Evolutionary conservation across 805 yeast species (phyloP).

Genomic region (Candida oleophila): DNA sequence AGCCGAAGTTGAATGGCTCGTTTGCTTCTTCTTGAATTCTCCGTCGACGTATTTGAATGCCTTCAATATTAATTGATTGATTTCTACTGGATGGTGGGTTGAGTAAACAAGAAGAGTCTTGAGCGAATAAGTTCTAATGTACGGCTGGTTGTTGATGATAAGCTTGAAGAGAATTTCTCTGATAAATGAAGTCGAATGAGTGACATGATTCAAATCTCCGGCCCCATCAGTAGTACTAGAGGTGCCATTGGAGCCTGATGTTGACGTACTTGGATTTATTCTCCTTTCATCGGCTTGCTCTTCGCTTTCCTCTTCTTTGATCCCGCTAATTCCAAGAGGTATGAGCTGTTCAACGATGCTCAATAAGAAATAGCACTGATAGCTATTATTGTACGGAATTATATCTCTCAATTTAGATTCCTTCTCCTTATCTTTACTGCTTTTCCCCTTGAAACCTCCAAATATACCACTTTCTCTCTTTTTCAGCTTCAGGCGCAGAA

Average conservation of each 20-base stretch:
- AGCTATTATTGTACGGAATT: slow-evolving; percentile 33
- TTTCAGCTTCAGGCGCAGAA: slow-evolving; percentile 8
- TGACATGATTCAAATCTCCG: neutral
- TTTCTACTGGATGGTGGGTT: slow-evolving; percentile 28
- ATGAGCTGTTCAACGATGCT: slow-evolving; percentile 28
- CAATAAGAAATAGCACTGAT: slow-evolving; percentile 31
- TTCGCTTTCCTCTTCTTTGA: slow-evolving; percentile 8
- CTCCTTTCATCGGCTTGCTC: slow-evolving; percentile 2
- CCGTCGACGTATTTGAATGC: slow-evolving; percentile 29
- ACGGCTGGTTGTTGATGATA: slow-evolving; percentile 30
- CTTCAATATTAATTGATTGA: slow-evolving; percentile 32
- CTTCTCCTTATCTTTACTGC: slow-evolving; percentile 17
- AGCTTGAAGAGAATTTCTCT: slow-evolving; percentile 30
- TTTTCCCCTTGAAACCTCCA: slow-evolving; percentile 22
- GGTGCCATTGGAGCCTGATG: slow-evolving; percentile 8
- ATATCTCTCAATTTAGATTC: slow-evolving; percentile 15
- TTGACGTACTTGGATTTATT: slow-evolving; percentile 1
- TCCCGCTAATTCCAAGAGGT: slow-evolving; percentile 36
- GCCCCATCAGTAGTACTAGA: slow-evolving; percentile 10
- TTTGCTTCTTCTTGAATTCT: slow-evolving; percentile 28
- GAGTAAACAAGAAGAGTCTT: slow-evolving; percentile 30
- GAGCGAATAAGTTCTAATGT: slow-evolving; percentile 36
- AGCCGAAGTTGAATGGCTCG: slow-evolving; percentile 12
- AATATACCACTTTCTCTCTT: slow-evolving; percentile 26
- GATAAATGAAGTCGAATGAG: slow-evolving; percentile 22